Conservation (phyloP, 257 asterid species). For the Vinca minor region DNA sequence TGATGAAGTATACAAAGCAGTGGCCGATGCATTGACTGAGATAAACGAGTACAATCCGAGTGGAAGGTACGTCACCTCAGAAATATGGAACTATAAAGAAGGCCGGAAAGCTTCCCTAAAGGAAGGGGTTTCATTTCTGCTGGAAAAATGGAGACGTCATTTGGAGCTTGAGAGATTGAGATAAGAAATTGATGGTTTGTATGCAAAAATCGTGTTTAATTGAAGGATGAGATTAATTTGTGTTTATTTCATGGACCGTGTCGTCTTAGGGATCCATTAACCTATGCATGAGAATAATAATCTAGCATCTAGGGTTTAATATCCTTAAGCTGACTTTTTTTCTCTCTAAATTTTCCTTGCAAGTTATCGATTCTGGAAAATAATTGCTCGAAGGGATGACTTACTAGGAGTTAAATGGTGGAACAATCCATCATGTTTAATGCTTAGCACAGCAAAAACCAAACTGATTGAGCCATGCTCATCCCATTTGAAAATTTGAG, state of each 20-base stretch:
- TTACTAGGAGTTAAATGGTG: no score
- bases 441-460: no score
- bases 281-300: no score
- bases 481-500: no score
- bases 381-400: no score
- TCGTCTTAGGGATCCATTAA: no score
- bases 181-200: not conserved
- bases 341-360: no score
- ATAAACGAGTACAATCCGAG: conserved; percentile 81
- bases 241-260: not conserved
- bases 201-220: not conserved
- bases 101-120: conserved; percentile 52
- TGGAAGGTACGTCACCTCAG: conserved; percentile 62
- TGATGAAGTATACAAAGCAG: conserved; percentile 51
- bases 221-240: not conserved
- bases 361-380: no score
- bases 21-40: conserved; percentile 50
- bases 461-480: no score
- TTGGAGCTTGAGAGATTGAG: conserved; percentile 4
- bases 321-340: no score
- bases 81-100: conserved; percentile 72
- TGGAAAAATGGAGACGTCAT: conserved; percentile 44
- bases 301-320: no score
- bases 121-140: conserved; percentile 59
- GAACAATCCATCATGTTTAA: no score